These are phyloP conservation scores for Rhododendron ovatum DNA, from an alignment of 148 eudicot genomes.

Conservation along the genomic window DNA sequence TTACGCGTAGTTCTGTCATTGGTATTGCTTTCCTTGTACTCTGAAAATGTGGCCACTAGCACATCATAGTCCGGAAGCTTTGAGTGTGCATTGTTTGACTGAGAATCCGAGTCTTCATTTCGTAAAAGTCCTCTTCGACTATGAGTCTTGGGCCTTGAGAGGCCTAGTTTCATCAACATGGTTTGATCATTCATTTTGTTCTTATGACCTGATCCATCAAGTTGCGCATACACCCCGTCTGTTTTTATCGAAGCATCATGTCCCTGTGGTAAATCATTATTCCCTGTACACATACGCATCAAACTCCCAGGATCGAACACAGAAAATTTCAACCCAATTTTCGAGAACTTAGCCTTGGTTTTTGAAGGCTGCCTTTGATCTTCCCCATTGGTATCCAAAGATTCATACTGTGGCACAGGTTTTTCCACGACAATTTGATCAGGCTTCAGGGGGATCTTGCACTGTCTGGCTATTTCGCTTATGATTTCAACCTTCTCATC, in stretches of 20 bases:
- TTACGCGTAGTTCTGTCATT: background rate
- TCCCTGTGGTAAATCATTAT: background rate
- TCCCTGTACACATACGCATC: background rate
- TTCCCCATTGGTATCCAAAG: background rate
- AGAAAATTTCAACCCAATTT: conserved; percentile 3
- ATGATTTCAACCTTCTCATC: conserved; percentile 10
- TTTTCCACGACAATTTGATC: background rate
- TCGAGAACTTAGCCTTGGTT: background rate
- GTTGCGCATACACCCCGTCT: background rate
- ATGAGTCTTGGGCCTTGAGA: background rate
- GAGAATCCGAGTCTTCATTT: background rate
- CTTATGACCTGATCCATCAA: background rate
- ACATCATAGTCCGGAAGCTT: conserved; percentile 35
- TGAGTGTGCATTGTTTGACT: conserved; percentile 22
- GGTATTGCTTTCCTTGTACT: conserved; percentile 10
- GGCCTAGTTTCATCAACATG: background rate
- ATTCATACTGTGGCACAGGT: background rate
- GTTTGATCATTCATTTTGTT: background rate
- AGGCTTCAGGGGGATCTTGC: background rate
- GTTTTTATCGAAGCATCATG: background rate
- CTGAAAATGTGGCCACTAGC: conserved; percentile 18
- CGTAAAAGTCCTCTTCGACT: background rate
- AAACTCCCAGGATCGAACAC: background rate
- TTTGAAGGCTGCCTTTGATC: background rate
- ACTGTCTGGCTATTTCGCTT: conserved; percentile 5